Base-by-base conservation (phyloP, 2,329 filamentous ascomycete species). In the Scorias spongiosa region DNA sequence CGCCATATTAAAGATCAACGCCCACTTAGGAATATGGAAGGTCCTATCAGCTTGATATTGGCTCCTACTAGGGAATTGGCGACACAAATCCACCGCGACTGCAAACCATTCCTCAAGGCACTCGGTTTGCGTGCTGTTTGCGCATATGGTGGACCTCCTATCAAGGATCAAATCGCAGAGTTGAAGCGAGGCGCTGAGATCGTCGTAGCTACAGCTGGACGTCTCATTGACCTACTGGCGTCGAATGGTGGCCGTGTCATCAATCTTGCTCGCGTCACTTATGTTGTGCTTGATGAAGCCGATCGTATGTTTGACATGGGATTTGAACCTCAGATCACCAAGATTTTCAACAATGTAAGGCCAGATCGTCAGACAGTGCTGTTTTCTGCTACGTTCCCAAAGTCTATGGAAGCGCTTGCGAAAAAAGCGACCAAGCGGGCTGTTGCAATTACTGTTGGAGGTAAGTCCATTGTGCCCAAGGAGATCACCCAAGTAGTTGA, bases 281-380 rank as follows among this genome's bases (percentile, higher is more conserved):
- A 96, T 60, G 79, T 95, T 18, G 91, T 98, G 10, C 75, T 98
- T 34, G 91, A 98, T 59, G 91, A 98, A 66, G 91, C 91, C 40
- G 91, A 98, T 64, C 82, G 91, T 49, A 96, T 98, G 91, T 95
- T 96, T 46, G 91, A 98, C 62, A 96, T 98, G 91, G 91, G 91
- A 11, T 98, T 98, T 58, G 89, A 94, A 64, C 89, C 91, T 2
- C 91, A 98, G 62, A 88, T 98, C 43, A 91, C 91, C 78, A 95
- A 93, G 63, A 91, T 98, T 46, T 80, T 96, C 59, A 78, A 79
- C 51, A 94, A 91, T 56, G 83, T 94, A 60, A 81, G 91, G 40
- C 88, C 91, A 1, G 84, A 95, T 60, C 80, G 84, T 42, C 91
- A 98, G 60, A 94, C 87, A 0, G 87, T 96, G 42, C 72, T 96